Percentiles rank a stretch among this genome's conserved stretches.
phyloP scores from a whole-genome alignment of 768 basidiomycete species.

The Boletellus emodensis region DNA sequence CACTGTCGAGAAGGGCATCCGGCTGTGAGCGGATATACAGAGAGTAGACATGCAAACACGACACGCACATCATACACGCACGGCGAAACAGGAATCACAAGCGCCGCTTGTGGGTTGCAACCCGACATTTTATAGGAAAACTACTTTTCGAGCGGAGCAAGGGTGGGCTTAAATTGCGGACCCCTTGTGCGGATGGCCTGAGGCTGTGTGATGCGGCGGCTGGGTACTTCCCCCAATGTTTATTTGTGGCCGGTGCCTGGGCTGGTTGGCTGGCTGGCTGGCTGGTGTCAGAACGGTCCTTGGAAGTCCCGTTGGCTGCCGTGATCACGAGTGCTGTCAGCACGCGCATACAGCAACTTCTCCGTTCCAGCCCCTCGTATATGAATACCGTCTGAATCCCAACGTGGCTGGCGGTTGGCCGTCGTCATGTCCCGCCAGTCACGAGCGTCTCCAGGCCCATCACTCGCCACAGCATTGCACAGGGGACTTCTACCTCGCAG shows the following conservation, averaged over 20 bases:
- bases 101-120: constrained; percentile 1
- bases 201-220: too few species aligned
- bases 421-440: too few species aligned
- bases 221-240: too few species aligned
- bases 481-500: too few species aligned
- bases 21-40: constrained; percentile 1
- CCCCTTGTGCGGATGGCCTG: too few species aligned
- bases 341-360: background rate
- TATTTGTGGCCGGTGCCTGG: constrained; percentile 16
- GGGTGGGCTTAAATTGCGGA: background rate
- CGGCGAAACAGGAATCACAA: constrained; percentile 10
- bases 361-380: background rate
- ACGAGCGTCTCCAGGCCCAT: too few species aligned
- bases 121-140: constrained; percentile 1
- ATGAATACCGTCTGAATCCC: background rate
- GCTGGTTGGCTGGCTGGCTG: constrained; percentile 10
- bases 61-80: constrained; percentile 25
- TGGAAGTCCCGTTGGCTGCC: background rate
- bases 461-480: too few species aligned
- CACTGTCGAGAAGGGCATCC: constrained; percentile 3
- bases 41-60: background rate
- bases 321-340: background rate
- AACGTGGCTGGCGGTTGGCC: background rate
- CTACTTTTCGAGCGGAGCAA: constrained; percentile 24
- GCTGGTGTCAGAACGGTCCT: background rate